Conservation (phyloP, 2,329 filamentous ascomycete species). For the Colletotrichum zoysiae region DNA sequence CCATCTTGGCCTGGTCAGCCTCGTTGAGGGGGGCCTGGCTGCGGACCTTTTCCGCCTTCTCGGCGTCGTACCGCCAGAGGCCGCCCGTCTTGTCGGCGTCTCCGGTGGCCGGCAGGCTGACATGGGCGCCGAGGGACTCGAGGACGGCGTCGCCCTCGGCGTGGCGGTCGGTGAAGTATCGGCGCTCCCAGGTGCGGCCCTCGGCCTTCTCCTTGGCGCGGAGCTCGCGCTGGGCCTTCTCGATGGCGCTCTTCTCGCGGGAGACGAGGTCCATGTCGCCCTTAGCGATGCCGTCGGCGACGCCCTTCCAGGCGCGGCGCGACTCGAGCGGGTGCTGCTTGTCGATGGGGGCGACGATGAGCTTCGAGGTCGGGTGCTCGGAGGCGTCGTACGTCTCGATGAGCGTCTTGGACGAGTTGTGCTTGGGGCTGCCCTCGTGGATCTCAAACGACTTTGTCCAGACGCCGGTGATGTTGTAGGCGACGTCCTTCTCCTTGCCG, state of each 20-base stretch:
- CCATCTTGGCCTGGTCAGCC: slow-evolving; percentile 68
- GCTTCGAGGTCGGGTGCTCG: slow-evolving; percentile 70
- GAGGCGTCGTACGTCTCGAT: slow-evolving; percentile 73
- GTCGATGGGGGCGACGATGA: slow-evolving; percentile 79
- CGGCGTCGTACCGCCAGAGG: slow-evolving; percentile 69
- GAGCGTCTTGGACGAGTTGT: slow-evolving; percentile 61
- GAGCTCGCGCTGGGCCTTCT: slow-evolving; percentile 83
- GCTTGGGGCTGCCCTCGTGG: slow-evolving; percentile 71
- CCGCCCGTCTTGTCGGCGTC: slow-evolving; percentile 72
- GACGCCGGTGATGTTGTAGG: slow-evolving; percentile 88
- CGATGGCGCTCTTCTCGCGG: slow-evolving; percentile 87
- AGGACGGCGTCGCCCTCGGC: slow-evolving; percentile 59
- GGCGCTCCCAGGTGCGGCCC: slow-evolving; percentile 81
- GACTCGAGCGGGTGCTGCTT: slow-evolving; percentile 90
- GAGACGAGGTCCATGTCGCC: slow-evolving; percentile 88
- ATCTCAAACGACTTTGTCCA: slow-evolving; percentile 90
- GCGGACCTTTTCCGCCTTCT: slow-evolving; percentile 71
- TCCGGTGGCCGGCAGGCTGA: slow-evolving; percentile 63
- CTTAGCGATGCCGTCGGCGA: slow-evolving; percentile 82
- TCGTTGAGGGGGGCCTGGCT: slow-evolving; percentile 62
- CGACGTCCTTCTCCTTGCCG: slow-evolving; percentile 77
- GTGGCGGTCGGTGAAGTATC: slow-evolving; percentile 78
- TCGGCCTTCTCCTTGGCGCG: slow-evolving; percentile 82
- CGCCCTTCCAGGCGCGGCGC: slow-evolving; percentile 87
- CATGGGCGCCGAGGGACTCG: slow-evolving; percentile 57